Evolutionary conservation across 495 filamentous ascomycete species (phyloP).

Genomic region (Daldinia grandis): DNA sequence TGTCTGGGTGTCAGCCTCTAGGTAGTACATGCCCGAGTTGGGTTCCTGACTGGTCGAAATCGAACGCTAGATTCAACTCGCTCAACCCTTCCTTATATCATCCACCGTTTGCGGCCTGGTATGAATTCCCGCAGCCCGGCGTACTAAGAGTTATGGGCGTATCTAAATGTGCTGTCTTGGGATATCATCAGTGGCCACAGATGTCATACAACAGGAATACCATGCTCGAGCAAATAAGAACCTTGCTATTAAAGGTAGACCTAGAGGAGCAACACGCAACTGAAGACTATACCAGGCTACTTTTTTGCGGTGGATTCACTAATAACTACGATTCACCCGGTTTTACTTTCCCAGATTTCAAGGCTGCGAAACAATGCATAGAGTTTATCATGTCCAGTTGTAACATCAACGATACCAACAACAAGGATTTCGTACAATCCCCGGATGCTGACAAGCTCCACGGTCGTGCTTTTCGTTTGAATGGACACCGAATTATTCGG

Average conservation of each 20-base stretch:
- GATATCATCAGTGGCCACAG: background rate
- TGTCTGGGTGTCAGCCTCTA: background rate
- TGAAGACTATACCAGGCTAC: background rate
- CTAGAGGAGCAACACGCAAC: background rate
- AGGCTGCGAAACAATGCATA: background rate
- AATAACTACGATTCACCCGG: background rate
- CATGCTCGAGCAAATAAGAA: background rate
- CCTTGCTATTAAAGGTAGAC: background rate
- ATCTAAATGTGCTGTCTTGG: background rate
- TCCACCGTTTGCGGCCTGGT: background rate
- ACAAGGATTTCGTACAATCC: background rate
- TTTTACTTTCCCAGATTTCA: background rate
- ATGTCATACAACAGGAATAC: background rate
- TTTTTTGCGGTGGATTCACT: background rate
- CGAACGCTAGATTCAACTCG: too few relatives aligned
- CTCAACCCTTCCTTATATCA: accelerated
- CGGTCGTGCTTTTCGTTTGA: background rate
- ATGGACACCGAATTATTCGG: background rate
- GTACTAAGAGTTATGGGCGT: constrained; percentile 18
- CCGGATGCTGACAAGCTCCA: background rate
- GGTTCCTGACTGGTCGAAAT: constrained; percentile 24
- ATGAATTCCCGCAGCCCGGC: constrained; percentile 9
- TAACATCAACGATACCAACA: background rate
- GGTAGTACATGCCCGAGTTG: constrained; percentile 13
- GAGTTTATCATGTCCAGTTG: background rate